These are phyloP conservation scores for Rhodotorula sp. DNA, from an alignment of 1,284 basidiomycete genomes.

Conservation along the genomic window DNA sequence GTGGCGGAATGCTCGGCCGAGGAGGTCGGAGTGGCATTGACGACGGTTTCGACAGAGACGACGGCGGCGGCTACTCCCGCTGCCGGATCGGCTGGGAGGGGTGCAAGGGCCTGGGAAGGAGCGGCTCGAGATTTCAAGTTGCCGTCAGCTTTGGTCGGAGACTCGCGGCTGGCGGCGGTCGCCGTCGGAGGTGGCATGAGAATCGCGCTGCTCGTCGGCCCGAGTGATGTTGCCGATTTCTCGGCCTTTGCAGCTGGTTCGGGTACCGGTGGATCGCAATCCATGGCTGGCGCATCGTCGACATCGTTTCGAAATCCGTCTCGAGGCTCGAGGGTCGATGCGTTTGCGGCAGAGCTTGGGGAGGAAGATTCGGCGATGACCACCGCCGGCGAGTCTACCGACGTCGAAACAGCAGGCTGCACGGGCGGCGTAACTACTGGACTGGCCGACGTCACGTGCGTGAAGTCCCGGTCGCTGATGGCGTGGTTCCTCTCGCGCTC, in stretches of 20 bases:
- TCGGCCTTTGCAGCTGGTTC: neutral
- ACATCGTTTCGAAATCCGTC: too few species aligned
- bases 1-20: neutral
- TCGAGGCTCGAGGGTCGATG: too few species aligned
- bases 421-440: neutral
- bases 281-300: too few species aligned
- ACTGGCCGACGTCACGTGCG: neutral
- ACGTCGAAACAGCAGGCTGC: neutral
- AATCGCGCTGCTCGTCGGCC: slow-evolving; percentile 10
- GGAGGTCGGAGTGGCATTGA: neutral
- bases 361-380: neutral
- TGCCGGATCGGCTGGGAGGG: neutral
- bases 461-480: neutral
- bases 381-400: neutral
- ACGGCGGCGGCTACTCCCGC: neutral
- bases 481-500: neutral
- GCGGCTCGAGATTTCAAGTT: neutral
- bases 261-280: neutral
- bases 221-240: neutral
- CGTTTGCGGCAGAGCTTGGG: too few species aligned
- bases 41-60: neutral
- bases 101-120: too few species aligned
- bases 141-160: neutral
- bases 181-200: slow-evolving; percentile 26
- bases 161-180: neutral